Conservation (phyloP, 805 yeast species). For the Saturnispora ahearnii region DNA sequence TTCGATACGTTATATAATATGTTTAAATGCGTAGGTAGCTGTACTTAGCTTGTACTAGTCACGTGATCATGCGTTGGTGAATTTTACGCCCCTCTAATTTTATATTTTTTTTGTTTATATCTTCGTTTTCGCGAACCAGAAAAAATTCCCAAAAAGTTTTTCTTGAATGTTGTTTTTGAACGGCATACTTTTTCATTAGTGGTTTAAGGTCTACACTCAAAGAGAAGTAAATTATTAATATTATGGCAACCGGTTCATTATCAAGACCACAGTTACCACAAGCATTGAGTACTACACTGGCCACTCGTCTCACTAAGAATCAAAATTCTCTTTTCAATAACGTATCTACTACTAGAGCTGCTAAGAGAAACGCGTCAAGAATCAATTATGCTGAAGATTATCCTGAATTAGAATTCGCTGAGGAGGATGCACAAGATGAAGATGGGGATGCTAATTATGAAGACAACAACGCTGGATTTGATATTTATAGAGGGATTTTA, state of each 20-base stretch:
- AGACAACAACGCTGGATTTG: conserved; percentile 43
- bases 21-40: too few relatives aligned
- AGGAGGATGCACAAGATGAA: conserved; percentile 43
- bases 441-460: conserved; percentile 62
- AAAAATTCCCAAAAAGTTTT: too few relatives aligned
- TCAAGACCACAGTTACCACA: conserved; percentile 47
- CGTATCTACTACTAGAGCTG: conserved; percentile 67
- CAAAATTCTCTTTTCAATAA: conserved; percentile 65
- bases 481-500: conserved; percentile 10
- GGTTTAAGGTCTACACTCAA: too few relatives aligned
- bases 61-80: too few relatives aligned
- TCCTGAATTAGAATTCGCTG: conserved; percentile 57
- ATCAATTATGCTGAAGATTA: conserved; percentile 74
- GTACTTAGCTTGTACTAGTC: too few relatives aligned
- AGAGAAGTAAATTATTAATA: neutral
- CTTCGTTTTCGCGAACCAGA: too few relatives aligned
- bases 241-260: conserved; percentile 3
- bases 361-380: conserved; percentile 57
- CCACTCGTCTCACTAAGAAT: conserved; percentile 62
- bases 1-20: too few relatives aligned
- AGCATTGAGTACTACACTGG: conserved; percentile 68
- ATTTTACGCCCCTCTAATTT: too few relatives aligned
- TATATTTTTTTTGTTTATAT: too few relatives aligned
- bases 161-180: too few relatives aligned
- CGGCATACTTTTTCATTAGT: too few relatives aligned